Percentiles rank a stretch among this genome's conserved stretches.
Conservation (phyloP, 2,329 filamentous ascomycete species). For the Tolypocladium nubicola region DNA sequence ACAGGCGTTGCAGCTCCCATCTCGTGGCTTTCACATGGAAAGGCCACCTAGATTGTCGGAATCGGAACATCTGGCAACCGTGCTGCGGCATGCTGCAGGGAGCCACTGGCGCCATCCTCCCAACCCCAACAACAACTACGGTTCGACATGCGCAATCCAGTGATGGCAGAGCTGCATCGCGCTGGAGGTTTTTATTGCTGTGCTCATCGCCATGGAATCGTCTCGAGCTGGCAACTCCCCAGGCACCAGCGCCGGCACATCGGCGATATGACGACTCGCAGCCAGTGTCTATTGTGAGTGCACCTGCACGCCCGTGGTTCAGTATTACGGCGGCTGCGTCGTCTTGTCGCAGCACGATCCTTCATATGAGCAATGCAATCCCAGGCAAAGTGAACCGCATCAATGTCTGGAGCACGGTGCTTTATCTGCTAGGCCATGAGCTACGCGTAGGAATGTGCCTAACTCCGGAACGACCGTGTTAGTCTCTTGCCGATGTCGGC, state of each 20-base stretch:
- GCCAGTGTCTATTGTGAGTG: neutral
- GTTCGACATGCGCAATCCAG: neutral
- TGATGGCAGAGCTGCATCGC: neutral
- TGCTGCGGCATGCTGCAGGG: neutral
- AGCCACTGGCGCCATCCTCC: neutral
- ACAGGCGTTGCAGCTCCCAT: neutral
- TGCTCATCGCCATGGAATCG: neutral
- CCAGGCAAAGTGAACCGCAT: neutral
- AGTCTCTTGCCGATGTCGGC: conserved; percentile 12
- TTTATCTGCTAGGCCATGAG: neutral
- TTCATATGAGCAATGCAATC: neutral
- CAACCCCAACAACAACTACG: neutral
- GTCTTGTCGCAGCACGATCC: neutral
- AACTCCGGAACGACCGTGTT: neutral
- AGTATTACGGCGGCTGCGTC: neutral
- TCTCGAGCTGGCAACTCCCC: no score
- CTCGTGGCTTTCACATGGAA: neutral
- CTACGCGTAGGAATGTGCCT: neutral
- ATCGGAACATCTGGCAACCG: neutral
- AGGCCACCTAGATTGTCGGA: neutral
- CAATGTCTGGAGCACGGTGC: neutral
- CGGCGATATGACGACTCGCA: neutral
- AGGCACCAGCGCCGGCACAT: neutral
- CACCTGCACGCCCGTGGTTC: neutral
- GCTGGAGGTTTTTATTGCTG: neutral